A percentile compares a stretch with the other conserved stretches of the same genome.
phyloP scores from a whole-genome alignment of 1,284 basidiomycete species.

The Cryptococcus sp. region DNA sequence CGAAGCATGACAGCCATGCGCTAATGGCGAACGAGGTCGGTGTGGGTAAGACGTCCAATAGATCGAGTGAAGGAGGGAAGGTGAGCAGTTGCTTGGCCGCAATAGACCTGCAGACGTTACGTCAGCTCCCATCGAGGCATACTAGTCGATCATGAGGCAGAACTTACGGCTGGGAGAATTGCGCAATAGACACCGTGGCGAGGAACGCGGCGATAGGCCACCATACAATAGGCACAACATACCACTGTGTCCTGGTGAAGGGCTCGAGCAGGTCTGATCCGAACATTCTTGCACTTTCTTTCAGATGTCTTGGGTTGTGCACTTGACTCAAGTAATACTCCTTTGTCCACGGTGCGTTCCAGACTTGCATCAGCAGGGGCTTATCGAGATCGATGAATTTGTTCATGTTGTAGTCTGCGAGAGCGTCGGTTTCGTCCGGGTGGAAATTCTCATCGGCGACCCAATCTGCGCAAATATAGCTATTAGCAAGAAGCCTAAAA shows the following conservation, averaged over 20 bases:
- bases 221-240: conserved; percentile 90
- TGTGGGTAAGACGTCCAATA: conserved; percentile 29
- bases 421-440: conserved; percentile 79
- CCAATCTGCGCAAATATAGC: conserved; percentile 64
- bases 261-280: conserved; percentile 77
- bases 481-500: not conserved
- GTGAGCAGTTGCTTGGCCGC: conserved; percentile 35
- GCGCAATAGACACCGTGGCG: conserved; percentile 74
- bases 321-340: conserved; percentile 95
- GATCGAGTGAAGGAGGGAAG: conserved; percentile 23
- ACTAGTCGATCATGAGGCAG: not conserved
- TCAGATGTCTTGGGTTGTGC: conserved; percentile 89
- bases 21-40: conserved; percentile 32
- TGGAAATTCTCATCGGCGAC: conserved; percentile 82
- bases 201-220: conserved; percentile 81
- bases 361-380: conserved; percentile 61
- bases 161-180: conserved; percentile 64
- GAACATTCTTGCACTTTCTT: conserved; percentile 84
- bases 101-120: conserved; percentile 28
- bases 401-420: conserved; percentile 78
- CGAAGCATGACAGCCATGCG: conserved; percentile 66
- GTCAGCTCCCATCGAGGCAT: not conserved
- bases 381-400: conserved; percentile 89
- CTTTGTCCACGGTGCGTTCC: conserved; percentile 63
- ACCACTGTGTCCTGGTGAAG: conserved; percentile 90